Evolutionary conservation across 177 flowering plant species (phyloP), one percentile per base, ranked within the genome.

Genomic region (Telopea speciosissima): DNA sequence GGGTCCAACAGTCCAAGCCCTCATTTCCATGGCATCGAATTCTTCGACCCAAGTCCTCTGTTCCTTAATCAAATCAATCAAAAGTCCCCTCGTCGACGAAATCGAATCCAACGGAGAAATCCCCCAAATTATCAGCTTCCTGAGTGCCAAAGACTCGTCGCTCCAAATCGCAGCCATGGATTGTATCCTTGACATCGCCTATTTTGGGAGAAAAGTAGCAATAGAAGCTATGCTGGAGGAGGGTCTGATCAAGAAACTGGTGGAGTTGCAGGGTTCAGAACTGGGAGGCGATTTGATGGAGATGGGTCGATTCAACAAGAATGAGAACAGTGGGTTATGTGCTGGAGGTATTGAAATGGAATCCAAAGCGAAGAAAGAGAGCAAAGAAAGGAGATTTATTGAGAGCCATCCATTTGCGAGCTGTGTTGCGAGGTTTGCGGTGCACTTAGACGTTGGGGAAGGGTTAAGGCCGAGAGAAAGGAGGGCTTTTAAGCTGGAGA

Each of bases 401-500:
- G 85, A 85, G 77, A 68, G 58, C 2, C 89, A 76, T 64, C 95
- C 95, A 44, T 92, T 89, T 78, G 90, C 84, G 26, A 85, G 97
- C 82, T 87, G 93, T 60, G 99, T 89, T 59, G 97, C 94, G 22
- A 89, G 91, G 44, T 93, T 95, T 69, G 90, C 91, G 8, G 91
- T 91, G 77, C 96, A 90, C 69, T 66, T 95, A 76, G 97, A 95
- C 77, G 93, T 95, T 0, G 99, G 99, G 19, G 96, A 93, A 71
- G 97, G 97, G 75, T 66, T 95, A 79, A 88, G 99, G 77, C 91
- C 89, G 73, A 87, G 94, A 28, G 99, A 95, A 80, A 93, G 74
- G 76, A 89, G 94, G 25, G 91, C 81, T 1, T 84, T 89, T 33
- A 95, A 92, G 86, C 84, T 77, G 67, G 90, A 89, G 82, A 85